phyloP scores from a whole-genome alignment of 345 rosid genomes.

The Physaria fendleri region DNA sequence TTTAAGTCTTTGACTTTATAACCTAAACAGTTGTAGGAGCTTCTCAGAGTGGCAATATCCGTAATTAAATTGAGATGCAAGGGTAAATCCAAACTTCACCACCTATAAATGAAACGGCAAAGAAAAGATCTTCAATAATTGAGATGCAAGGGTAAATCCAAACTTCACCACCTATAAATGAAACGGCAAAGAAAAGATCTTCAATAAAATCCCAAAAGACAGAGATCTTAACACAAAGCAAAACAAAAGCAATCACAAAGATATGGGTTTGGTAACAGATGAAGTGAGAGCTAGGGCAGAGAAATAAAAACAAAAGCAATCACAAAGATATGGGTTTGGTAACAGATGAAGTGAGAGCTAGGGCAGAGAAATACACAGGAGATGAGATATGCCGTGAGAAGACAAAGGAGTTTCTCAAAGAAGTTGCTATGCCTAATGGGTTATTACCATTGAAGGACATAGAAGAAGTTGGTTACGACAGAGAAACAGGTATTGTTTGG shows the following conservation, averaged over 20 bases:
- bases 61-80: neutral
- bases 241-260: neutral
- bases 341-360: conserved; percentile 63
- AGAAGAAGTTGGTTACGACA: conserved; percentile 65
- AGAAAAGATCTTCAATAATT: conserved; percentile 11
- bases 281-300: conserved; percentile 79
- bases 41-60: too few relatives aligned
- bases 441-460: conserved; percentile 74
- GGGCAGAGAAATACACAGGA: conserved; percentile 73
- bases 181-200: neutral
- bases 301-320: conserved; percentile 31
- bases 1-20: conserved; percentile 5
- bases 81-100: conserved; percentile 6
- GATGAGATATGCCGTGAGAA: conserved; percentile 70
- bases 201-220: neutral
- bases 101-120: conserved; percentile 19
- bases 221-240: conserved; percentile 3
- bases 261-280: conserved; percentile 65
- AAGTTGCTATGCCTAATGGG: conserved; percentile 63
- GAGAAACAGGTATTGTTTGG: conserved; percentile 87
- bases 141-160: conserved; percentile 1
- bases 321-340: conserved; percentile 49
- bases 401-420: conserved; percentile 49
- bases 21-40: neutral
- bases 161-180: conserved; percentile 13